phyloP scores from a whole-genome alignment of 148 eudicot species.

The Spergularia bocconei region DNA sequence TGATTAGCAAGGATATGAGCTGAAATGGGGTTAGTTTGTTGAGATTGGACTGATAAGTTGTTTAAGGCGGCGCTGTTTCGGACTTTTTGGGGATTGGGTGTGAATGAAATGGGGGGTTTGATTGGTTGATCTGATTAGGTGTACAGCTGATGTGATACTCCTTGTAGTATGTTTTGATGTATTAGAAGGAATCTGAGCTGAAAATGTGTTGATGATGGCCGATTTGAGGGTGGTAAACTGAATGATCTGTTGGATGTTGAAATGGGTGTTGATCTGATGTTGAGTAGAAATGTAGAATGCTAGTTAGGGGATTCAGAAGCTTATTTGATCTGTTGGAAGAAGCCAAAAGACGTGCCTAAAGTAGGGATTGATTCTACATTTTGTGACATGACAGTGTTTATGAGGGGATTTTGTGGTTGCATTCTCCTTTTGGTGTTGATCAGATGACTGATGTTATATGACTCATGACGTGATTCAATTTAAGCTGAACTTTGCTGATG shows the following conservation, averaged over 20 bases:
- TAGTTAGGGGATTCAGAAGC: neutral
- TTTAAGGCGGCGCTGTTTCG: neutral
- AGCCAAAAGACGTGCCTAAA: neutral
- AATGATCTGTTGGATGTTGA: neutral
- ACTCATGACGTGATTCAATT: too few relatives aligned
- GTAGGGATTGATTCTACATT: neutral
- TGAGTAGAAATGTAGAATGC: neutral
- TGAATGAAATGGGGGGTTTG: neutral
- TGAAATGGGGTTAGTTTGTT: too few relatives aligned
- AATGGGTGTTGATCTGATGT: neutral
- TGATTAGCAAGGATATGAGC: too few relatives aligned
- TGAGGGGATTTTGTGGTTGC: neutral
- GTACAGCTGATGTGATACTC: neutral
- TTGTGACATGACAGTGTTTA: neutral
- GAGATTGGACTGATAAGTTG: too few relatives aligned
- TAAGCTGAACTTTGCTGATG: neutral
- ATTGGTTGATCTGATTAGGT: neutral
- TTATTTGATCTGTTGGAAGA: neutral
- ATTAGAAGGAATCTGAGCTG: neutral
- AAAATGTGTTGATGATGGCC: neutral
- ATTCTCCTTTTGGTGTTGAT: neutral
- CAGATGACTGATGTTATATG: too few relatives aligned
- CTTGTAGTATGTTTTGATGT: neutral
- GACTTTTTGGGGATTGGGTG: neutral
- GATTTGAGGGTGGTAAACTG: neutral